Evolutionary conservation across 2,329 filamentous ascomycete species (phyloP), one percentile per base, ranked within the genome.

Genomic region (Huntiella decipiens): DNA sequence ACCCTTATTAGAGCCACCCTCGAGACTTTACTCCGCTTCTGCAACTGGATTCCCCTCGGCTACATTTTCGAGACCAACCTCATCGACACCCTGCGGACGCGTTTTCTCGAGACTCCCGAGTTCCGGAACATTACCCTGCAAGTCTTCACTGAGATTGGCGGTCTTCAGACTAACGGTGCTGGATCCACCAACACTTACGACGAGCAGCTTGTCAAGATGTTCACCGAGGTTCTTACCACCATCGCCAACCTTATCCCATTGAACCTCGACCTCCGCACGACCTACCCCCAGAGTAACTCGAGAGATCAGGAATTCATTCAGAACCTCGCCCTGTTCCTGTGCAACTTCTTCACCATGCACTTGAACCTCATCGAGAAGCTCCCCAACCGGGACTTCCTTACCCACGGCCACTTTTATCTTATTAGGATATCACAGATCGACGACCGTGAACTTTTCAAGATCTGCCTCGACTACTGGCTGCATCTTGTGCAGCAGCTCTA

Each of bases 401-500:
- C 85, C 1, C 91, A 98, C 58, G 88, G 85, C 13, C 91, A 98
- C 63, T 96, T 93, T 63, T 98, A 98, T 63, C 77, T 98, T 11
- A 95, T 98, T 57, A 80, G 88, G 52, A 95, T 98, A 61, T 95
- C 87, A 41, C 87, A 98, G 65, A 98, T 98, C 54, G 91, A 98
- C 54, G 92, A 98, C 58, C 80, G 91, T 46, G 91, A 98, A 61
- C 94, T 98, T 53, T 98, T 98, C 75, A 98, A 98, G 71, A 98
- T 98, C 57, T 93, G 84, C 60, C 69, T 98, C 51, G 92, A 98
- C 61, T 98, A 98, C 66, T 98, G 91, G 91, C 91, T 92, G 34
- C 96, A 95, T 64, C 73, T 96, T 43, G 92, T 98, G 5, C 88
- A 93, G 57, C 91, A 96, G 63, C 73, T 98, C 16, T 98, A 96